Evolutionary conservation across 805 yeast species (phyloP).

Genomic region (Blastobotrys parvus): DNA sequence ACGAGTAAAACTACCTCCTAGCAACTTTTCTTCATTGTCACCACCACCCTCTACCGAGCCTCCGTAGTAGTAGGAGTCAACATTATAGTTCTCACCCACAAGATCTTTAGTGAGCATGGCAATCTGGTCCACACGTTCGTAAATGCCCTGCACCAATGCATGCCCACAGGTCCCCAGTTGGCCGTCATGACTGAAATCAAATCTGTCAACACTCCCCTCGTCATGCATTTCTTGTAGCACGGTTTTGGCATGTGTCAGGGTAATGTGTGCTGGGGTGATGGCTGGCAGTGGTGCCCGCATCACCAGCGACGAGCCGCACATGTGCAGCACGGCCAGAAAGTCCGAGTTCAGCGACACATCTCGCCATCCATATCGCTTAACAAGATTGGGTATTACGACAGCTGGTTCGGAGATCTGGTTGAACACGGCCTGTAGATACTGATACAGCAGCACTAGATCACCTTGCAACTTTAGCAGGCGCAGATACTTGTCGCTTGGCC

Average conservation of each 20-base stretch:
- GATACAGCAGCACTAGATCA: conserved; percentile 22
- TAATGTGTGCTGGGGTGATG: conserved; percentile 24
- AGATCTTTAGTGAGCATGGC: conserved; percentile 25
- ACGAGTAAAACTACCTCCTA: too few relatives aligned
- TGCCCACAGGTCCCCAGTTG: conserved; percentile 18
- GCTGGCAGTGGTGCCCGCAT: conserved; percentile 26
- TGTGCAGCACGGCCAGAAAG: conserved; percentile 24
- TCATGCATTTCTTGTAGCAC: conserved; percentile 1
- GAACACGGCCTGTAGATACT: conserved; percentile 20
- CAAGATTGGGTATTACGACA: conserved; percentile 16
- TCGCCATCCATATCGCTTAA: conserved; percentile 26
- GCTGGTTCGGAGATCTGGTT: conserved; percentile 21
- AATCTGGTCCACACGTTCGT: conserved; percentile 27
- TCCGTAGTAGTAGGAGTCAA: conserved; percentile 14
- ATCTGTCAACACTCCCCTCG: not conserved
- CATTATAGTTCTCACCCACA: conserved; percentile 29
- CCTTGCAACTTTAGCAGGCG: conserved; percentile 19
- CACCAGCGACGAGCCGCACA: conserved; percentile 23
- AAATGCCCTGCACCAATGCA: conserved; percentile 22
- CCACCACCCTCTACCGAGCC: too few relatives aligned
- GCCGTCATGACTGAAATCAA: conserved; percentile 17
- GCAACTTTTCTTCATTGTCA: too few relatives aligned
- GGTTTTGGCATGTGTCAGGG: conserved; percentile 12
- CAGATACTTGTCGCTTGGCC: conserved; percentile 26
- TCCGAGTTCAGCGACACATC: conserved; percentile 22